Evolutionary conservation across 257 asterid species (phyloP), one percentile per base, ranked within the genome.

Genomic region (Phtheirospermum japonicum): DNA sequence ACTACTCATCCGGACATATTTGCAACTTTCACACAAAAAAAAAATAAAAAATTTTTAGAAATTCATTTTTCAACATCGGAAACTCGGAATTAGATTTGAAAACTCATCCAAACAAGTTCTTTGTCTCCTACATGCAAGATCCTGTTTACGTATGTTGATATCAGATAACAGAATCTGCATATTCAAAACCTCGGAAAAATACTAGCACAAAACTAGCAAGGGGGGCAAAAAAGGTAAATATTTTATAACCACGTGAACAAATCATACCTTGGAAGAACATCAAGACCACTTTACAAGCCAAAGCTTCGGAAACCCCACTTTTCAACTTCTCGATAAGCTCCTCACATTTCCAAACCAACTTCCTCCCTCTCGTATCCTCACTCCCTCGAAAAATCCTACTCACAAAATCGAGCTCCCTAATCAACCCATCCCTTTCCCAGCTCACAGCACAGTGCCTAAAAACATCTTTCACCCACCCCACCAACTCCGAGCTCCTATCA

Each of bases 381-480:
- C 96, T 87, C 61, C 96, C 85, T 30, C 83, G 84, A 71, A 90
- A 90, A 63, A 87, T 85, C 72, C 90, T 82, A 53, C 93, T 79
- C 10, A 90, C 97, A 74, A 71, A 85, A 72, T 87, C 96, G 33
- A 90, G 82, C 68, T 90, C 96, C 71, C 95, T 79, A 65, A 79
- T 71, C 60, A 90, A 45, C 54, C 88, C 82, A 67, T 85, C 96
- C 57, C 83, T 84, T 69, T 90, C 96, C 97, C 97, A 90, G 75
- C 71, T 85, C 9, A 90, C 88, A 5, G 87, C 95, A 78, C 97
- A 90, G 65, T 87, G 88, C 75, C 77, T 83, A 79, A 89, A 87
- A 57, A 89, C 92, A 82, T 89, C 97, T 74, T 82, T 87, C 13
- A 87, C 97, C 97, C 97, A 89, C 32, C 95, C 97, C 31, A 89